Conservation (phyloP, 176 grass and related monocot genomes). For the Paspalum vaginatum region DNA sequence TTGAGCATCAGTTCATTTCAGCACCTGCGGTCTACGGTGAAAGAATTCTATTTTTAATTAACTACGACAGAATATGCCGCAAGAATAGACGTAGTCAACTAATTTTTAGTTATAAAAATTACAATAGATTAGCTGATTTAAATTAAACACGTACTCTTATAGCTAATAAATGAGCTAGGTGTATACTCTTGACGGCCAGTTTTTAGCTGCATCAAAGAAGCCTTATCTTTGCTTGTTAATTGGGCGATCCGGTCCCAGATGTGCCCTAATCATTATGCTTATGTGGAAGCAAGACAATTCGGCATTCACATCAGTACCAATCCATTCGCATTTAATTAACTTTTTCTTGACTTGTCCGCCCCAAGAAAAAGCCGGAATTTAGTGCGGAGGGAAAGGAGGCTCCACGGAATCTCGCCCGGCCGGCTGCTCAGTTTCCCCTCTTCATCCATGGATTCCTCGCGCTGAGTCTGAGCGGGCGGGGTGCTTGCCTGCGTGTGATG, state of each 20-base stretch:
- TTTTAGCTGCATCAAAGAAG: background rate
- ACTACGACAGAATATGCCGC: no score
- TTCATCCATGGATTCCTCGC: constrained; percentile 22
- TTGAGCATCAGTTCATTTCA: background rate
- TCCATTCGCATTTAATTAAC: background rate
- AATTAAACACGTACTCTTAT: no score
- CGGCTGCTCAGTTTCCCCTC: background rate
- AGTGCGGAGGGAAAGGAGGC: background rate
- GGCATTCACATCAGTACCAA: background rate
- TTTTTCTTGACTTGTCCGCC: constrained; percentile 21
- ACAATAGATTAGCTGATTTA: no score
- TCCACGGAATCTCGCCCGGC: background rate
- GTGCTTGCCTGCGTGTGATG: constrained; percentile 6
- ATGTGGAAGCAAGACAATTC: constrained; percentile 14
- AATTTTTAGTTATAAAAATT: no score
- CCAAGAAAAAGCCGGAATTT: constrained; percentile 12
- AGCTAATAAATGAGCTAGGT: no score
- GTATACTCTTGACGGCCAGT: background rate
- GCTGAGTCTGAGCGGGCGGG: constrained; percentile 11
- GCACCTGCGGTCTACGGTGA: background rate
- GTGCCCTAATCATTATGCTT: constrained; percentile 9
- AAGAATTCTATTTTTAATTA: background rate
- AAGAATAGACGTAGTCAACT: no score
- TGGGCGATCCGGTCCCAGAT: background rate
- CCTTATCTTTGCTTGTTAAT: background rate